A percentile compares a stretch with the other conserved stretches of the same genome.
phyloP scores from a whole-genome alignment of 2,329 filamentous ascomycete species.

The Trichophyton schoenleinii region DNA sequence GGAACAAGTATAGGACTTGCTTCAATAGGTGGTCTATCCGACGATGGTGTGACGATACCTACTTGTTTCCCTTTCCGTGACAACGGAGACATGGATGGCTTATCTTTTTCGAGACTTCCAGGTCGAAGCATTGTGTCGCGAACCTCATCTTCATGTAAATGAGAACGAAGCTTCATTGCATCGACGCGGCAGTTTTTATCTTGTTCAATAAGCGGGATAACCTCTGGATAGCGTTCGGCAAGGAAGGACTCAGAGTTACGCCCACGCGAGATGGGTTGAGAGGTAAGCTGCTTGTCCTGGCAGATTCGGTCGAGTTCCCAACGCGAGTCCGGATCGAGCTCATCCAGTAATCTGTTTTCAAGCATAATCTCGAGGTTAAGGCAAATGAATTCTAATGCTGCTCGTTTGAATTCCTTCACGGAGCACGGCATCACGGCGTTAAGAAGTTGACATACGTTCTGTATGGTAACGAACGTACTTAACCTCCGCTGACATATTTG shows the following conservation, averaged over 20 bases:
- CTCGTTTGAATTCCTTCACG: constrained; percentile 74
- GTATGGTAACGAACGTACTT: constrained; percentile 69
- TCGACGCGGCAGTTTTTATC: constrained; percentile 54
- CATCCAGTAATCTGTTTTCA: constrained; percentile 72
- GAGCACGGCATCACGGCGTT: constrained; percentile 78
- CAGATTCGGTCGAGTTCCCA: constrained; percentile 68
- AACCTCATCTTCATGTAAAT: constrained; percentile 52
- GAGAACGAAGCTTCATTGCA: constrained; percentile 58
- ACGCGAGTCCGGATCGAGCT: constrained; percentile 73
- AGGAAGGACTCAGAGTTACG: constrained; percentile 51
- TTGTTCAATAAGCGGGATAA: constrained; percentile 28
- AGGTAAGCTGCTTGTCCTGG: constrained; percentile 66
- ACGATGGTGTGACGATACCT: constrained; percentile 46
- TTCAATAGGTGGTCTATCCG: not conserved
- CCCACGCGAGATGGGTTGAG: constrained; percentile 64
- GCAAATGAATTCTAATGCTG: constrained; percentile 80
- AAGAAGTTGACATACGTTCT: constrained; percentile 74
- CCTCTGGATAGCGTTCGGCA: constrained; percentile 34
- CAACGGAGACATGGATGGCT: constrained; percentile 33
- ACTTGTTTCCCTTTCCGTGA: constrained; percentile 22
- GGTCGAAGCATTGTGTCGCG: constrained; percentile 50
- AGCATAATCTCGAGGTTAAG: constrained; percentile 84
- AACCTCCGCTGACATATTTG: constrained; percentile 80
- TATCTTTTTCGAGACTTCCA: constrained; percentile 53
- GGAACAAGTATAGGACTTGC: constrained; percentile 54